Evolutionary conservation across 2,329 filamentous ascomycete genomes (phyloP).

Genomic region (Trichophyton equinum): DNA sequence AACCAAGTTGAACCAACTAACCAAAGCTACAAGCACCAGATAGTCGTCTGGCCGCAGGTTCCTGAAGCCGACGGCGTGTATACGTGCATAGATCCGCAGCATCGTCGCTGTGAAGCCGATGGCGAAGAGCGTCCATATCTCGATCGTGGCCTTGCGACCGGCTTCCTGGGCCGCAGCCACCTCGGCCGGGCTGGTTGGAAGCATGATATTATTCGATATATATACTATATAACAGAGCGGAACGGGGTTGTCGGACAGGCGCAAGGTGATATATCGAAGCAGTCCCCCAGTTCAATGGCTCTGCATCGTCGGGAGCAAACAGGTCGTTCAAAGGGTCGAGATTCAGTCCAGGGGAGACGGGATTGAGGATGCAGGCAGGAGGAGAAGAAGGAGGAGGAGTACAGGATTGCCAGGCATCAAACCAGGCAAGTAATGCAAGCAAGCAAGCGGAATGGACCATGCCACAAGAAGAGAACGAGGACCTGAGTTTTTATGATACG

Average conservation of each 20-base stretch:
- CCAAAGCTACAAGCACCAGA: constrained; percentile 30
- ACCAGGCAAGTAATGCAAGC: not conserved
- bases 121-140: constrained; percentile 4
- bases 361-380: too few relatives aligned
- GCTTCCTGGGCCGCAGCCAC: not conserved
- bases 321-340: too few relatives aligned
- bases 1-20: not conserved
- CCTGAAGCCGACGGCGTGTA: constrained; percentile 21
- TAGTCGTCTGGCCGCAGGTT: constrained; percentile 39
- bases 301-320: not conserved
- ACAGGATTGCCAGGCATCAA: too few relatives aligned
- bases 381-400: too few relatives aligned
- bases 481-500: not conserved
- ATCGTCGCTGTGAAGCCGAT: constrained; percentile 15
- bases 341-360: too few relatives aligned
- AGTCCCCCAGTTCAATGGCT: not conserved
- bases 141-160: not conserved
- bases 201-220: not conserved
- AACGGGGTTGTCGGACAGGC: not conserved
- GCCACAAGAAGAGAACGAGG: not conserved
- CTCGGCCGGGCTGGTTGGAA: constrained; percentile 5
- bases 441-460: not conserved
- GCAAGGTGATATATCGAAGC: not conserved
- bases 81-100: constrained; percentile 36
- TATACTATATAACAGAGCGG: not conserved